phyloP scores from a whole-genome alignment of 169 alveolate genomes.

The Plasmodium gallinaceum region DNA sequence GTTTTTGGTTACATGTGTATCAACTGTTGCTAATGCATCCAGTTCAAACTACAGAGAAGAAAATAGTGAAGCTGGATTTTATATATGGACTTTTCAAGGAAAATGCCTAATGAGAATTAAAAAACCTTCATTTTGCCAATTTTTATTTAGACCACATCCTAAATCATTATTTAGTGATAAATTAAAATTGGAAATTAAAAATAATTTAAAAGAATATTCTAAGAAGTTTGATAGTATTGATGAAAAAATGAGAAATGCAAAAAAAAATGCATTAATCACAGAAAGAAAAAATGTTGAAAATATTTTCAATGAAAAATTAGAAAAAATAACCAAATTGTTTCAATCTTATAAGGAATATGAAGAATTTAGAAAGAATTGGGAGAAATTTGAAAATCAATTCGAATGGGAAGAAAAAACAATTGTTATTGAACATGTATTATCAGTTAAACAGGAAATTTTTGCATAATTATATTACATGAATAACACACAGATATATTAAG shows the following conservation, averaged over 20 bases:
- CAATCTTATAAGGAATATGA: conserved; percentile 74
- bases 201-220: conserved; percentile 89
- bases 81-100: conserved; percentile 93
- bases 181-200: conserved; percentile 88
- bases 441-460: conserved; percentile 65
- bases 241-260: conserved; percentile 86
- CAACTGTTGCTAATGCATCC: conserved; percentile 5
- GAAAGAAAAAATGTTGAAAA: conserved; percentile 73
- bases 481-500: no score
- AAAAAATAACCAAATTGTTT: conserved; percentile 35
- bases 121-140: conserved; percentile 89
- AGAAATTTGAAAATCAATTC: conserved; percentile 77
- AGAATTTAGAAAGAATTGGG: conserved; percentile 81
- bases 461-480: neutral
- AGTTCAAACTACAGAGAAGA: conserved; percentile 60
- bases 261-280: conserved; percentile 79
- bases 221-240: conserved; percentile 84
- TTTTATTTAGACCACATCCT: conserved; percentile 93
- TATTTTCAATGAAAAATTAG: conserved; percentile 39
- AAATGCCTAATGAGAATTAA: conserved; percentile 86
- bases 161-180: conserved; percentile 86
- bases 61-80: conserved; percentile 89
- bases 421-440: conserved; percentile 63
- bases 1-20: conserved; percentile 87
- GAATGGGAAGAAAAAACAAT: conserved; percentile 82